Percentiles rank a stretch among this genome's conserved stretches.
phyloP scores from a whole-genome alignment of 2,329 filamentous ascomycete genomes.

The Fusarium nygamai region DNA sequence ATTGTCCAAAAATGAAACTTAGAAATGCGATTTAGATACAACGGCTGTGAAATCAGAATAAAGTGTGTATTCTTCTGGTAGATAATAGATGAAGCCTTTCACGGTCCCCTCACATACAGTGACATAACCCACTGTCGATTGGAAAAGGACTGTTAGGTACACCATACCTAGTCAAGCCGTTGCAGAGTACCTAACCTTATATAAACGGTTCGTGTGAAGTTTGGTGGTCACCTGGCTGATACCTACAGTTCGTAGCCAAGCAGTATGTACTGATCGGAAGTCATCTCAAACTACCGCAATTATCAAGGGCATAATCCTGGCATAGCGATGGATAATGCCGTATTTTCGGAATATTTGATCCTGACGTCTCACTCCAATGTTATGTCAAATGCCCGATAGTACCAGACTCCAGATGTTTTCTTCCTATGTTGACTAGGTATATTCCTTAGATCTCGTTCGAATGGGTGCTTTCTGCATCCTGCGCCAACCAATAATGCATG shows the following conservation, averaged over 20 bases:
- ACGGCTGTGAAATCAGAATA: neutral
- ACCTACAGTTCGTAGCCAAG: neutral
- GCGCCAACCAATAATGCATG: neutral
- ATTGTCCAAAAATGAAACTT: neutral
- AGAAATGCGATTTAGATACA: neutral
- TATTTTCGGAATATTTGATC: neutral
- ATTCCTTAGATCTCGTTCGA: neutral
- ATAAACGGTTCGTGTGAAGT: neutral
- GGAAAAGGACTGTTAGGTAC: neutral
- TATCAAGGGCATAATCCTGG: neutral
- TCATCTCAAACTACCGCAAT: neutral
- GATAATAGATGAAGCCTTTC: neutral
- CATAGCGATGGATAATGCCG: neutral
- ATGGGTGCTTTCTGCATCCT: neutral
- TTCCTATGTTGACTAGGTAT: neutral
- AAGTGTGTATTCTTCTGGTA: neutral
- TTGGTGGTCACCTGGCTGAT: neutral
- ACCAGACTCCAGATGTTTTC: neutral
- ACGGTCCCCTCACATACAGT: neutral
- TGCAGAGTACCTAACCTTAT: neutral
- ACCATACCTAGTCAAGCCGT: neutral
- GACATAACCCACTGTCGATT: neutral
- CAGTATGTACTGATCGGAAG: neutral
- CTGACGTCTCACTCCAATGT: neutral
- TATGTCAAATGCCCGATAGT: neutral